Percentiles rank a stretch among this genome's conserved stretches.
phyloP scores from a whole-genome alignment of 1,284 basidiomycete species.

The Phellopilus nigrolimitatus region DNA sequence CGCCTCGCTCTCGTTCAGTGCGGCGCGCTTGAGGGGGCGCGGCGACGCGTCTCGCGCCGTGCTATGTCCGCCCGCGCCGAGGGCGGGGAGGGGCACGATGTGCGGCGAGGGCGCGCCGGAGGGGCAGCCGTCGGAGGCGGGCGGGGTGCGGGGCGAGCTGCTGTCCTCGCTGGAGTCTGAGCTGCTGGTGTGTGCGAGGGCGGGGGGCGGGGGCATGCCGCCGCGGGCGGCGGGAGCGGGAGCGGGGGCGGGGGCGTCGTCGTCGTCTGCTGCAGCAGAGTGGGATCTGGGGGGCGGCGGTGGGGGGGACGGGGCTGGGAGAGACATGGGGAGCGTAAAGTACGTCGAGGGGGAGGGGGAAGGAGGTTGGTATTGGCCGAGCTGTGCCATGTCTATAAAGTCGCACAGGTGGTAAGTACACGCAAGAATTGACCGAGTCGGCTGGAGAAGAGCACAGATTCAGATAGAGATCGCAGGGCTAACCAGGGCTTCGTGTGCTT shows the following conservation, averaged over 20 bases:
- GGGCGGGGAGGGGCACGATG: background rate
- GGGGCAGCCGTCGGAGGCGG: background rate
- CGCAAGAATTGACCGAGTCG: constrained; percentile 8
- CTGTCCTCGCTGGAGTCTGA: constrained; percentile 6
- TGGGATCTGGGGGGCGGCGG: constrained; percentile 18
- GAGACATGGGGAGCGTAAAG: constrained; percentile 13
- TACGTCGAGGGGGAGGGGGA: background rate
- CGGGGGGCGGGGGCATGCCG: constrained; percentile 10
- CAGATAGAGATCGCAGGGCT: constrained; percentile 6
- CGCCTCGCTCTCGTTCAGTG: too few species aligned
- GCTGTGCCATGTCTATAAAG: constrained; percentile 4
- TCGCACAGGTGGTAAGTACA: constrained; percentile 7
- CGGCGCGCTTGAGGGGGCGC: too few species aligned
- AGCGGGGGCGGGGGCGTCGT: constrained; percentile 10
- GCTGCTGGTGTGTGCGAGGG: background rate
- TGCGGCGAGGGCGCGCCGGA: constrained; percentile 1
- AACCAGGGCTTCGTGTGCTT: background rate
- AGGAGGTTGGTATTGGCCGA: constrained; percentile 16
- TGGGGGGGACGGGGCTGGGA: constrained; percentile 15
- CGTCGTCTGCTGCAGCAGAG: constrained; percentile 21
- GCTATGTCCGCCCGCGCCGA: background rate
- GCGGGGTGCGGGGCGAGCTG: constrained; percentile 6
- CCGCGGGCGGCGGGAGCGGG: background rate
- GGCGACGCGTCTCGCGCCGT: too few species aligned
- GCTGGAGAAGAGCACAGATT: background rate